These are phyloP conservation scores for Roridomyces roridus DNA, from an alignment of 768 basidiomycete genomes.

Conservation along the genomic window DNA sequence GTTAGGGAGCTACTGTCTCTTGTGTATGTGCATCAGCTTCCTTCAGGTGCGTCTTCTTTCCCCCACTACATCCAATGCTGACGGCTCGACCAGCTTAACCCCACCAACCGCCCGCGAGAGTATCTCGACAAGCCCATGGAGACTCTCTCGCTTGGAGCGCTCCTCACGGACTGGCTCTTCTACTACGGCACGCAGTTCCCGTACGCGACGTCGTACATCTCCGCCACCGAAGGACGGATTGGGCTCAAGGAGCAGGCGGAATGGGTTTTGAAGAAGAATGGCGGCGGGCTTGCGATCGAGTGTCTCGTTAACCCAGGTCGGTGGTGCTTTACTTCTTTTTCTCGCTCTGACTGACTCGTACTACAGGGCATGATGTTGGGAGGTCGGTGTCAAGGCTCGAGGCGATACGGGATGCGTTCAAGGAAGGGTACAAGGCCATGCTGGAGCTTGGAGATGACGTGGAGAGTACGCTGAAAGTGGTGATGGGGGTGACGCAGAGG, in stretches of 20 bases:
- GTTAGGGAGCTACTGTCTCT: slow-evolving; percentile 69
- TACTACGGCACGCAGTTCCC: slow-evolving; percentile 62
- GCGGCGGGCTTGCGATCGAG: slow-evolving; percentile 42
- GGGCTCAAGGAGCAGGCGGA: slow-evolving; percentile 40
- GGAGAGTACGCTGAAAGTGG: slow-evolving; percentile 29
- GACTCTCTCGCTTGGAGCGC: slow-evolving; percentile 58
- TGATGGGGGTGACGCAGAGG: slow-evolving; percentile 34
- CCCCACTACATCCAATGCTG: not conserved
- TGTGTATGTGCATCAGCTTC: slow-evolving; percentile 69
- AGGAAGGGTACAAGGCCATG: slow-evolving; percentile 34
- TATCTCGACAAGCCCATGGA: slow-evolving; percentile 52
- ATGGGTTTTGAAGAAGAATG: slow-evolving; percentile 35
- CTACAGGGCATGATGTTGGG: slow-evolving; percentile 47
- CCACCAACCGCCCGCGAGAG: slow-evolving; percentile 55
- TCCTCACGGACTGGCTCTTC: slow-evolving; percentile 69
- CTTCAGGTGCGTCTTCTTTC: slow-evolving; percentile 58
- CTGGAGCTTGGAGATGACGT: slow-evolving; percentile 24
- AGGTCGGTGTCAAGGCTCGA: slow-evolving; percentile 39
- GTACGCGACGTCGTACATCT: slow-evolving; percentile 48
- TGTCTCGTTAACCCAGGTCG: slow-evolving; percentile 49
- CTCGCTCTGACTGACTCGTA: not conserved
- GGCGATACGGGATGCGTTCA: slow-evolving; percentile 41
- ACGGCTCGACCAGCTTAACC: slow-evolving; percentile 55
- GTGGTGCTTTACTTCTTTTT: slow-evolving; percentile 10
- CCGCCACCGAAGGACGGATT: slow-evolving; percentile 39